Percentiles rank a stretch among this genome's conserved stretches.
phyloP scores from a whole-genome alignment of 495 filamentous ascomycete genomes.

The Chaetomium tenue region DNA sequence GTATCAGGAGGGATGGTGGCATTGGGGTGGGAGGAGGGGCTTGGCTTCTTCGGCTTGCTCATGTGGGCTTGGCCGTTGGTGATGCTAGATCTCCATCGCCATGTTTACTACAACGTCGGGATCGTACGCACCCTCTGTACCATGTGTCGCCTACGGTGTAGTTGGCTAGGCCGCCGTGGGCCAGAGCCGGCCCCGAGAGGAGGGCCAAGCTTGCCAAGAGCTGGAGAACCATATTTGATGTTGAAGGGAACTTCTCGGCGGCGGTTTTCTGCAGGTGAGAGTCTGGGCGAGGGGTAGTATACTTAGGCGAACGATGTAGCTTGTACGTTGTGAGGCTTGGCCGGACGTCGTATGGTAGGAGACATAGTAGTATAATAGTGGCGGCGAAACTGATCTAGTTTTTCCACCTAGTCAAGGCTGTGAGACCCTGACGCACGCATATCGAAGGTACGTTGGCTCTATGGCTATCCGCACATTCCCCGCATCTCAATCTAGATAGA shows the following conservation, averaged over 20 bases:
- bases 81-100: not conserved
- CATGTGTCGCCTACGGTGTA: constrained; percentile 51
- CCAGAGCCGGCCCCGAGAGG: constrained; percentile 30
- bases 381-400: not conserved
- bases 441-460: not conserved
- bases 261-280: not conserved
- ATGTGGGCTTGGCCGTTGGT: not conserved
- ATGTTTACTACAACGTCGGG: not conserved
- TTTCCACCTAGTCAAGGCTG: not conserved
- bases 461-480: constrained; percentile 14
- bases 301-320: not conserved
- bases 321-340: not conserved
- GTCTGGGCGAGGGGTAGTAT: not conserved
- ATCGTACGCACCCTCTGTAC: constrained; percentile 46
- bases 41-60: not conserved
- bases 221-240: constrained; percentile 20
- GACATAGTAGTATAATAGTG: not conserved
- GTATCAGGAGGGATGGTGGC: not conserved
- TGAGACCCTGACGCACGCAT: not conserved
- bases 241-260: not conserved
- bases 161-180: constrained; percentile 49
- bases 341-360: not conserved
- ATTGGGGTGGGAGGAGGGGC: not conserved
- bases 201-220: constrained; percentile 34
- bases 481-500: constrained; percentile 32